These are phyloP conservation scores for Solanum hybrid DNA, from an alignment of 305 asterid species.

Conservation along the genomic window DNA sequence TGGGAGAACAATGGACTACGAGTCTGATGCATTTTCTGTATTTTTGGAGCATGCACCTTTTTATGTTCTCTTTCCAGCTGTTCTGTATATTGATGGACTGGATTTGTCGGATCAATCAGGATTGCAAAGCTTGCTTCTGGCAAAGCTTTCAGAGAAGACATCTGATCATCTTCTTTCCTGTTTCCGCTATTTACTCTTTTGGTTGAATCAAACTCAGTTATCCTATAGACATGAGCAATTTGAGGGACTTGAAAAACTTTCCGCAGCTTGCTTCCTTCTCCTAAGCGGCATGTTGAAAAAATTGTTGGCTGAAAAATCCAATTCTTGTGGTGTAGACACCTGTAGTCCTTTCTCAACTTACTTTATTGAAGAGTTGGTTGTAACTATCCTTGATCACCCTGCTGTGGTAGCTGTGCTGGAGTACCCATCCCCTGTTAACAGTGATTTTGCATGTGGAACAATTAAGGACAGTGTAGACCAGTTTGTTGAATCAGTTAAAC, in stretches of 20 bases:
- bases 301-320: slow-evolving; percentile 31
- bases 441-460: slow-evolving; percentile 35
- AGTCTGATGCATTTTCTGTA: slow-evolving; percentile 53
- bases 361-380: slow-evolving; percentile 50
- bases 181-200: slow-evolving; percentile 59
- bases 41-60: slow-evolving; percentile 57
- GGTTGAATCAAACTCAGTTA: slow-evolving; percentile 48
- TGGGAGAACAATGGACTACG: slow-evolving; percentile 30
- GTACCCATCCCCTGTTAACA: slow-evolving; percentile 39
- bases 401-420: slow-evolving; percentile 42
- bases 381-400: slow-evolving; percentile 58
- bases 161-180: slow-evolving; percentile 59
- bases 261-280: slow-evolving; percentile 46
- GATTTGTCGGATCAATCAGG: slow-evolving; percentile 31
- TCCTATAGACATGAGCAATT: slow-evolving; percentile 26
- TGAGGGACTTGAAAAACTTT: slow-evolving; percentile 45
- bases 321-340: slow-evolving; percentile 20
- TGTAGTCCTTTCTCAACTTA: slow-evolving; percentile 22
- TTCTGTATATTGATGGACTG: slow-evolving; percentile 36
- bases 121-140: slow-evolving; percentile 52
- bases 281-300: slow-evolving; percentile 49
- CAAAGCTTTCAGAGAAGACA: slow-evolving; percentile 47
- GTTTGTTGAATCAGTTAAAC: slow-evolving; percentile 40
- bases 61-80: slow-evolving; percentile 55
- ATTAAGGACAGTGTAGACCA: slow-evolving; percentile 37